Conservation (phyloP, 768 basidiomycete genomes). For the Naematelia encephala region DNA sequence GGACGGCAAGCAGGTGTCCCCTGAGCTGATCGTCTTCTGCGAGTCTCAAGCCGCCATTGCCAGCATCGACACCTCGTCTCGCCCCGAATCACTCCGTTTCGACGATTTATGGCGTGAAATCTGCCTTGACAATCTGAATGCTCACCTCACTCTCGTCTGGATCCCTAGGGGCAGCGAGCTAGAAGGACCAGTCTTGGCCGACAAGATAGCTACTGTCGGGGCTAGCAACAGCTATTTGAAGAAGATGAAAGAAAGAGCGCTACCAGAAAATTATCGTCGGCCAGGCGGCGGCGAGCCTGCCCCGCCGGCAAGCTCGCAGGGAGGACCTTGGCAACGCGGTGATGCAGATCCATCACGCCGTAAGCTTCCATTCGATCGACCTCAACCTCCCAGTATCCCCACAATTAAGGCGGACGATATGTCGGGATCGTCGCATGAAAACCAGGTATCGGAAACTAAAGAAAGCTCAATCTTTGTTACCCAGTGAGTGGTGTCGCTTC, state of each 20-base stretch:
- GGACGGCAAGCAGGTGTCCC: conserved; percentile 28
- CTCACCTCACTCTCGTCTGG: conserved; percentile 48
- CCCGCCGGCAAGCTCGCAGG: conserved; percentile 31
- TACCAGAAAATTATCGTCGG: conserved; percentile 27
- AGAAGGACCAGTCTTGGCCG: conserved; percentile 45
- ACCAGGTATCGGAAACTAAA: conserved; percentile 20
- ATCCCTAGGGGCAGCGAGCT: conserved; percentile 41
- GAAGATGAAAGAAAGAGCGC: conserved; percentile 31
- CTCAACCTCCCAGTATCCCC: conserved; percentile 17
- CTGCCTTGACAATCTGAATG: conserved; percentile 35
- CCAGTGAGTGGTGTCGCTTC: conserved; percentile 21
- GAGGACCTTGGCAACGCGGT: conserved; percentile 43
- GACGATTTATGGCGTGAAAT: conserved; percentile 42
- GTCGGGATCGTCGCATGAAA: neutral
- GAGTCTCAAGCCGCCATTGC: conserved; percentile 49
- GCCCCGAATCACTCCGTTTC: conserved; percentile 41
- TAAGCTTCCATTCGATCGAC: conserved; percentile 27
- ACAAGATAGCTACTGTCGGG: conserved; percentile 44
- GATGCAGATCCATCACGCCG: conserved; percentile 37
- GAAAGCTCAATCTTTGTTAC: conserved; percentile 45
- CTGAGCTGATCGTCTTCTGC: conserved; percentile 46
- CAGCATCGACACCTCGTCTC: conserved; percentile 43
- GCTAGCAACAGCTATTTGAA: conserved; percentile 47
- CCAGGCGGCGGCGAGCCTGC: conserved; percentile 33
- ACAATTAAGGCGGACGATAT: neutral